Conservation (phyloP, 768 basidiomycete species). For the Omphalotus guepiniiformis region DNA sequence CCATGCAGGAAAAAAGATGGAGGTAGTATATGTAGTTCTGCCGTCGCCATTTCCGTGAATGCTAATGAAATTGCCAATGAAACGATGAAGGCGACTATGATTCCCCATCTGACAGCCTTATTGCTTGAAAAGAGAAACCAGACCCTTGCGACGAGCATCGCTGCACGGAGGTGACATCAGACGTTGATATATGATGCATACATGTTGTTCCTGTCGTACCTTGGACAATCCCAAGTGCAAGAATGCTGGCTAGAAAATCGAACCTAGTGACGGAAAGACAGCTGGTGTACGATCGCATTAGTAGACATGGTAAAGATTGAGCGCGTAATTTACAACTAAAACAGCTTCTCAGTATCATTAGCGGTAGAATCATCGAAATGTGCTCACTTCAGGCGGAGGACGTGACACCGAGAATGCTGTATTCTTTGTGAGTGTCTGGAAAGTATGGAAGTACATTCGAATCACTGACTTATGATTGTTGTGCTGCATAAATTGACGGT, state of each 20-base stretch:
- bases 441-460: background rate
- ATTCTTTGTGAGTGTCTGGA: too few species aligned
- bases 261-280: conserved; percentile 25
- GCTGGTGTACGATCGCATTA: conserved; percentile 14
- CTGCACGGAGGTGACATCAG: conserved; percentile 18
- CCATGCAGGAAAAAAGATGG: conserved; percentile 2
- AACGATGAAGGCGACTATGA: conserved; percentile 25
- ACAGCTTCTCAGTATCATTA: conserved; percentile 19
- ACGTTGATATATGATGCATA: background rate
- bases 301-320: background rate
- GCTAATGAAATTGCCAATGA: conserved; percentile 26
- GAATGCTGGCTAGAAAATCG: conserved; percentile 21
- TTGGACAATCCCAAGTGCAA: conserved; percentile 30
- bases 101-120: conserved; percentile 20
- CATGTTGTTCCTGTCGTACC: conserved; percentile 16
- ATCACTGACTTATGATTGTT: background rate
- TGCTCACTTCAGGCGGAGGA: conserved; percentile 22
- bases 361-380: background rate
- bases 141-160: conserved; percentile 34
- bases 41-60: conserved; percentile 23
- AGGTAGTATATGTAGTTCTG: conserved; percentile 14
- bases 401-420: conserved; percentile 22
- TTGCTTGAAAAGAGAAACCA: conserved; percentile 38
- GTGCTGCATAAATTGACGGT: conserved; percentile 14
- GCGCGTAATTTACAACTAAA: conserved; percentile 3